Conservation (phyloP, 495 filamentous ascomycete genomes). For the Lasiosphaeria ovina region DNA sequence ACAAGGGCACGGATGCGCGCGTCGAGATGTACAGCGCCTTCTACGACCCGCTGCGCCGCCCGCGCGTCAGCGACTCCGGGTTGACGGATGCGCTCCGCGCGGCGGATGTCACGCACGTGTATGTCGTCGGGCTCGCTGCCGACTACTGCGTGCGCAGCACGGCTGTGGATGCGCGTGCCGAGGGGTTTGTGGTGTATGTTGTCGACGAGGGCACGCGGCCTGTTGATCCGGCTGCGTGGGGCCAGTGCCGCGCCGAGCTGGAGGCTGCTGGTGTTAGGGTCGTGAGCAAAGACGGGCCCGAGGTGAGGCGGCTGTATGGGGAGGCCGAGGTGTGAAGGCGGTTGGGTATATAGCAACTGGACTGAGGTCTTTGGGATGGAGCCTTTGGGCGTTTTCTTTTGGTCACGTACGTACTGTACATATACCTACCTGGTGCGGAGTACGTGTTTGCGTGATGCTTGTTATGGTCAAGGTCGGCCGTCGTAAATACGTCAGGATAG, state of each 20-base stretch:
- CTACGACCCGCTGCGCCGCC: conserved; percentile 60
- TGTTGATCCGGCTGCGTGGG: conserved; percentile 62
- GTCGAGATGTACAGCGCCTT: conserved; percentile 95
- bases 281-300: conserved; percentile 40
- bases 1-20: conserved; percentile 70
- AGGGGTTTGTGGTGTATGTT: conserved; percentile 75
- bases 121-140: conserved; percentile 77
- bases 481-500: too few relatives aligned
- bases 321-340: neutral
- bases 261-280: conserved; percentile 44
- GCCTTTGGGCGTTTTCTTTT: too few relatives aligned
- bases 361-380: too few relatives aligned
- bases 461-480: neutral
- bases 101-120: conserved; percentile 68
- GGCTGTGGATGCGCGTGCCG: conserved; percentile 69
- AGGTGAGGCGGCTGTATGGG: conserved; percentile 37
- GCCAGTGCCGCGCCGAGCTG: conserved; percentile 54
- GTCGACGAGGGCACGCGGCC: conserved; percentile 74
- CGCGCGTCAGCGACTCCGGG: conserved; percentile 57
- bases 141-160: conserved; percentile 88
- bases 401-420: too few relatives aligned
- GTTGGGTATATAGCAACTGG: neutral
- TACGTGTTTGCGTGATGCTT: neutral
- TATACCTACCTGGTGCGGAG: neutral
- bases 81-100: conserved; percentile 57